Evolutionary conservation across 1,284 basidiomycete genomes (phyloP), one percentile per base, ranked within the genome.

Genomic region (Puccinia triticina): DNA sequence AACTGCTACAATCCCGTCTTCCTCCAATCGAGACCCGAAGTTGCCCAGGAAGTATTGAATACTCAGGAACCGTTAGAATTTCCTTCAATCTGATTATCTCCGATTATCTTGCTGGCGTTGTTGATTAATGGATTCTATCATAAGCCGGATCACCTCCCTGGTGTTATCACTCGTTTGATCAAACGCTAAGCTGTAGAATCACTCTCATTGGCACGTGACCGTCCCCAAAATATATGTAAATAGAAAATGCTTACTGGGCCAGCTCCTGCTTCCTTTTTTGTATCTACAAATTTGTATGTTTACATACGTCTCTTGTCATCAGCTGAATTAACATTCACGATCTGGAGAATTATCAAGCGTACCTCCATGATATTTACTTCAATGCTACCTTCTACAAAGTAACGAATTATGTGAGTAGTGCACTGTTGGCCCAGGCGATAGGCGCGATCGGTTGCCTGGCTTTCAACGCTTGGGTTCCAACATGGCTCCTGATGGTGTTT

Each of bases 81-180:
- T n/a, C n/a, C n/a, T n/a, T n/a, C n/a, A n/a, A n/a, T n/a, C n/a
- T n/a, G n/a, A n/a, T n/a, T n/a, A n/a, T n/a, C n/a, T n/a, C n/a
- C n/a, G n/a, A n/a, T n/a, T n/a, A n/a, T n/a, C n/a, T n/a, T n/a
- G n/a, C n/a, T n/a, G n/a, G n/a, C n/a, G n/a, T n/a, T n/a, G n/a
- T n/a, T n/a, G n/a, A n/a, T n/a, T n/a, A n/a, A n/a, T 64, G 5
- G 61, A 29, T 64, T 4, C 61, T 64, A 64, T 64, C 61, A 64
- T 64, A 64, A 37, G 29, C 61, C 61, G 21, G 61, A 32, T 64
- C 12, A 8, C 26, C 21, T 32, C 61, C 34, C n/a, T n/a, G n/a
- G n/a, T n/a, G n/a, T n/a, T n/a, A n/a, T n/a, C n/a, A n/a, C n/a
- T n/a, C n/a, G n/a, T n/a, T n/a, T n/a, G n/a, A n/a, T n/a, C n/a